Conservation (phyloP, 305 asterid species). For the Fraxinus paxiana region DNA sequence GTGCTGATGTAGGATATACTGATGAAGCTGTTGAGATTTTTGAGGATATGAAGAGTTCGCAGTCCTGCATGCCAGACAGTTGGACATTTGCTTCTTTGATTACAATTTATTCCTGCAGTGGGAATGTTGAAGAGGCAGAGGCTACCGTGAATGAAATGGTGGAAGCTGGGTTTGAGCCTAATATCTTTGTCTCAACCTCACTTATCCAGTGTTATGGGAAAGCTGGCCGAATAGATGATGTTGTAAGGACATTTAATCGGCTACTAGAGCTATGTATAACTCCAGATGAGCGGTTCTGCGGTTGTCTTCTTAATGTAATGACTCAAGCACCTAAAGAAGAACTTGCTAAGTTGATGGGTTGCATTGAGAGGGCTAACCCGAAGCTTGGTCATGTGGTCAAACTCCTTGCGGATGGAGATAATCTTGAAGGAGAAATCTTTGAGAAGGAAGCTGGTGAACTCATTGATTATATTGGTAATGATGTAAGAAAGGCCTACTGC, state of each 20-base stretch:
- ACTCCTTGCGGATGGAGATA: conserved; percentile 39
- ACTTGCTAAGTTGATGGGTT: conserved; percentile 43
- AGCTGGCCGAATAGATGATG: conserved; percentile 71
- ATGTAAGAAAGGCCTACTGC: conserved; percentile 71
- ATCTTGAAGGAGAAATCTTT: conserved; percentile 38
- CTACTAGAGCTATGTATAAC: conserved; percentile 46
- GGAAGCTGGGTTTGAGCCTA: conserved; percentile 74
- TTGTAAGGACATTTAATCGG: conserved; percentile 61
- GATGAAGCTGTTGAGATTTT: conserved; percentile 75
- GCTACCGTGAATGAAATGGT: conserved; percentile 61
- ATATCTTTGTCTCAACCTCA: conserved; percentile 68
- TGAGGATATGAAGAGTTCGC: conserved; percentile 64
- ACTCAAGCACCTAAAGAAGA: conserved; percentile 60
- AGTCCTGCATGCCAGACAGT: conserved; percentile 58
- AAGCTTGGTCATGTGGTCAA: conserved; percentile 65
- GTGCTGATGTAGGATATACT: conserved; percentile 70
- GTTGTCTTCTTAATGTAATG: conserved; percentile 77
- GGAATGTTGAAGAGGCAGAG: conserved; percentile 80
- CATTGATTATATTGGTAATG: conserved; percentile 41
- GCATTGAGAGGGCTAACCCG: conserved; percentile 68
- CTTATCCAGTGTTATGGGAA: conserved; percentile 88
- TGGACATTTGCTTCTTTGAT: conserved; percentile 79
- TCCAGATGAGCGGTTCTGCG: conserved; percentile 71
- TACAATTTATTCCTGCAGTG: conserved; percentile 70
- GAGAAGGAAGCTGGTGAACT: conserved; percentile 60